phyloP scores from a whole-genome alignment of 139 green algal species.

The Picochlorum sp. region DNA sequence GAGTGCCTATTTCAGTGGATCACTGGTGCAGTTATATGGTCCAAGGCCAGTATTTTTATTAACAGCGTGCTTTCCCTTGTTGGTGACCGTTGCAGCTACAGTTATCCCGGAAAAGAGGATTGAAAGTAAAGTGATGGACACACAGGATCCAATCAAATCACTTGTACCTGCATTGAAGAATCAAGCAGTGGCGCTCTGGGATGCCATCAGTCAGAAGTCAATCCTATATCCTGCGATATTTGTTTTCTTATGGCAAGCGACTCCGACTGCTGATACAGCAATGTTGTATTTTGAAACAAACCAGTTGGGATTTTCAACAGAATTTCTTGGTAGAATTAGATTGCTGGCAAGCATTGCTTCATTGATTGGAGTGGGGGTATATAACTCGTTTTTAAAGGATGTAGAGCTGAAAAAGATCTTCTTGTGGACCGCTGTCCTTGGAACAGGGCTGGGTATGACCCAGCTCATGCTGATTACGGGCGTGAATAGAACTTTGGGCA shows the following conservation, averaged over 20 bases:
- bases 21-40: slow-evolving; percentile 35
- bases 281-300: slow-evolving; percentile 82
- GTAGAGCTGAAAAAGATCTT: slow-evolving; percentile 60
- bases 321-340: slow-evolving; percentile 87
- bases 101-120: slow-evolving; percentile 47
- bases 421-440: slow-evolving; percentile 60
- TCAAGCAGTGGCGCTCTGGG: slow-evolving; percentile 39
- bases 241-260: slow-evolving; percentile 73
- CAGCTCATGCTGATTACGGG: slow-evolving; percentile 74
- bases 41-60: slow-evolving; percentile 52
- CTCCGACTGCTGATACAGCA: slow-evolving; percentile 55
- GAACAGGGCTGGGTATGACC: slow-evolving; percentile 64
- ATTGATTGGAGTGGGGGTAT: slow-evolving; percentile 65
- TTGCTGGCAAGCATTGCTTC: slow-evolving; percentile 68
- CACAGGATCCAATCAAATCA: neutral
- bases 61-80: slow-evolving; percentile 61
- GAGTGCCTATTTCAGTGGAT: slow-evolving; percentile 67
- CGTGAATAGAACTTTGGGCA: slow-evolving; percentile 43
- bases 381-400: slow-evolving; percentile 63
- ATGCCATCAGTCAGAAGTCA: slow-evolving; percentile 36
- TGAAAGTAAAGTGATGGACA: neutral
- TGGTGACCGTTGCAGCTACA: slow-evolving; percentile 43
- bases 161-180: slow-evolving; percentile 15
- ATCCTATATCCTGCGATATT: slow-evolving; percentile 68
- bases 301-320: slow-evolving; percentile 58